Percentiles rank a stretch among this genome's conserved stretches.
These are phyloP conservation scores for Hypoxylon sp. DNA, from an alignment of 2,329 filamentous ascomycete genomes.

Conservation along the genomic window DNA sequence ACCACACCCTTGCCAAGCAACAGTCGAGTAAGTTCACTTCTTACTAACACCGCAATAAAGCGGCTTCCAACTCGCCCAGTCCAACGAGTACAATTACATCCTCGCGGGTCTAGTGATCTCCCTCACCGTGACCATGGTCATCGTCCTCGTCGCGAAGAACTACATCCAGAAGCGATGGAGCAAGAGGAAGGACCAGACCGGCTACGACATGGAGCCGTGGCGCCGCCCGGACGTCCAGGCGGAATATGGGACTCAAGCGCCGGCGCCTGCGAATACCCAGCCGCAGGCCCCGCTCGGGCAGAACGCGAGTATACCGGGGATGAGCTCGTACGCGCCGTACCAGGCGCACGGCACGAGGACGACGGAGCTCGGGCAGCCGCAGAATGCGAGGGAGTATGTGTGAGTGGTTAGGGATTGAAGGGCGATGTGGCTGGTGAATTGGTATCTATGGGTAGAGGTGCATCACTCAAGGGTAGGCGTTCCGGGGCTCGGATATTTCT, in stretches of 20 bases:
- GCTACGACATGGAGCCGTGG: conserved; percentile 50
- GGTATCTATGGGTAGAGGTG: conserved; percentile 4
- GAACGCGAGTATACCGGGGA: conserved; percentile 28
- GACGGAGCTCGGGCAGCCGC: conserved; percentile 26
- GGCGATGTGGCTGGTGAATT: background rate
- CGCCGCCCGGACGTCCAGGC: conserved; percentile 12
- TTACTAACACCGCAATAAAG: conserved; percentile 49
- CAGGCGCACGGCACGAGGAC: conserved; percentile 17
- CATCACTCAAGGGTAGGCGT: conserved; percentile 10
- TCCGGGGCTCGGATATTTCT: background rate
- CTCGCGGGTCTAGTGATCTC: conserved; percentile 63
- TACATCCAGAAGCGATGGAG: conserved; percentile 51
- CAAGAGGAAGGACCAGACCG: conserved; percentile 47
- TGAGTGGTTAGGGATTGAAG: background rate
- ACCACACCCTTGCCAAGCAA: background rate
- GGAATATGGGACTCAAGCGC: conserved; percentile 3
- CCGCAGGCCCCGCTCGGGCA: conserved; percentile 23
- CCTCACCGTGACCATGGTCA: conserved; percentile 56
- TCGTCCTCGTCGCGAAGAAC: conserved; percentile 54
- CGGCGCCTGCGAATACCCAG: conserved; percentile 23
- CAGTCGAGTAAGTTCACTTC: background rate
- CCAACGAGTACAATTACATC: conserved; percentile 60
- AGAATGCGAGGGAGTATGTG: conserved; percentile 38
- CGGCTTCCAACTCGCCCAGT: conserved; percentile 69
- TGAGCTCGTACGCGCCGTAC: conserved; percentile 31